phyloP scores from a whole-genome alignment of 352 stramenopile species.

The Phytophthora agathidicida region DNA sequence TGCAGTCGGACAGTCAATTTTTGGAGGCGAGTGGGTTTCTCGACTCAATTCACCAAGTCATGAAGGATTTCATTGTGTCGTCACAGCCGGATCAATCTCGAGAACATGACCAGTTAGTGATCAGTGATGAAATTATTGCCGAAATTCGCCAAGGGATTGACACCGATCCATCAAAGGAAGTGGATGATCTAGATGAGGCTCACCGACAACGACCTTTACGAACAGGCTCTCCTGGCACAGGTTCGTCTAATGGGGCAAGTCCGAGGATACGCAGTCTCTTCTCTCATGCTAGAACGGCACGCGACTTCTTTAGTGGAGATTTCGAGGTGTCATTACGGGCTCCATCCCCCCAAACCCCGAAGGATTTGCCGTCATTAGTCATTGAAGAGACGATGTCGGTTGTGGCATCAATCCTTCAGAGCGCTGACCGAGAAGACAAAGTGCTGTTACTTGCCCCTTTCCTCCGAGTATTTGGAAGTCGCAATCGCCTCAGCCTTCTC shows the following conservation, averaged over 20 bases:
- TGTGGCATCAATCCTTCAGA: slow-evolving; percentile 80
- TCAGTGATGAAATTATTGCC: slow-evolving; percentile 75
- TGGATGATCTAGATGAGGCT: slow-evolving; percentile 33
- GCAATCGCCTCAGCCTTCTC: slow-evolving; percentile 59
- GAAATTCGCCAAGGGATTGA: slow-evolving; percentile 60
- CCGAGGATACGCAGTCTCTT: slow-evolving; percentile 45
- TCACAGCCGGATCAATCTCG: slow-evolving; percentile 36
- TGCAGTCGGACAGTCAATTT: slow-evolving; percentile 73
- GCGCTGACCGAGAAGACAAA: slow-evolving; percentile 77
- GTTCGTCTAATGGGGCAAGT: slow-evolving; percentile 17
- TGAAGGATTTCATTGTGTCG: slow-evolving; percentile 63
- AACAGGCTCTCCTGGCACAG: slow-evolving; percentile 4
- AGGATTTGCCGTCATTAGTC: slow-evolving; percentile 56
- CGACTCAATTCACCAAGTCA: slow-evolving; percentile 83
- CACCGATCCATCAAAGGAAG: slow-evolving; percentile 19
- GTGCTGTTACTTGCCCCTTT: slow-evolving; percentile 68
- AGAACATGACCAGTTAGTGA: slow-evolving; percentile 52
- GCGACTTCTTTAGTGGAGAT: slow-evolving; percentile 48
- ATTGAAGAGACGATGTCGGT: slow-evolving; percentile 78
- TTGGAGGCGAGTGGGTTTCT: slow-evolving; percentile 78
- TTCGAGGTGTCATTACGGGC: slow-evolving; percentile 26
- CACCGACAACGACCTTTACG: slow-evolving; percentile 34
- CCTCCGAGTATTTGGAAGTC: slow-evolving; percentile 68
- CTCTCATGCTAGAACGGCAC: slow-evolving; percentile 49
- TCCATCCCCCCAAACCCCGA: slow-evolving; percentile 30